Base-by-base conservation (phyloP, 2,329 filamentous ascomycete genomes). In the Exophiala oligosperma region DNA sequence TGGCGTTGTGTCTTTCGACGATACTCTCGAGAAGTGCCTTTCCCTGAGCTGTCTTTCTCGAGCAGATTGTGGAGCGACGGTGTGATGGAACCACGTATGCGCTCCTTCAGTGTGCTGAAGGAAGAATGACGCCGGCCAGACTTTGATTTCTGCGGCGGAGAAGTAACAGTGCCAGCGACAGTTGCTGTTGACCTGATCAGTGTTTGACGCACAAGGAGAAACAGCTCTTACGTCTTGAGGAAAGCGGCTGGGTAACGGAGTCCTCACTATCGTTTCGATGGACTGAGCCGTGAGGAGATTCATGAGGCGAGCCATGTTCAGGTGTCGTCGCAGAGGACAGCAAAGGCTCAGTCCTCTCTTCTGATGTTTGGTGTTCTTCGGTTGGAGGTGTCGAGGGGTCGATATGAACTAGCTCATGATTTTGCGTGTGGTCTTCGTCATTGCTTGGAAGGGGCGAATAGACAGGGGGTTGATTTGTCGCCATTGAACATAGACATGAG, bases 41-140 rank as follows among this genome's bases (percentile, higher is more conserved):
- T 38, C 24, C 35, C 35, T 4, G 52, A 24, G 17, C 11, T 26
- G 12, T 52, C 49, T 49, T 59, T 56, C 24, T 59, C 54, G 23
- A 57, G 40, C 26, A 59, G 12, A 44, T 56, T 50, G 49, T 63
- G 61, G 7, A 60, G 47, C 9, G 61, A 63, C 1, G 61, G 61
- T 7, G 37, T 46, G 9, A 63, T 29, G 11, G 61, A 63, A 11
- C 44, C 37, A 28, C 60, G 50, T 3, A 59, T 24, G 29, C 55
- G 57, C 29, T 56, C 24, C 29, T 47, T 60, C 21, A 56, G 47
- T 11, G 37, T 41, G 23, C 52, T 61, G 50, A 56, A 38, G 11
- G 57, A 56, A 21, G 52, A 60, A 26, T 50, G 37, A 21, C 58
- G 46, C 38, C 49, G 35, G 8, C 24, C 21, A 12, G 57, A 28